Evolutionary conservation across 768 basidiomycete species (phyloP), one percentile per base, ranked within the genome.

Genomic region (Mycena rebaudengoi): DNA sequence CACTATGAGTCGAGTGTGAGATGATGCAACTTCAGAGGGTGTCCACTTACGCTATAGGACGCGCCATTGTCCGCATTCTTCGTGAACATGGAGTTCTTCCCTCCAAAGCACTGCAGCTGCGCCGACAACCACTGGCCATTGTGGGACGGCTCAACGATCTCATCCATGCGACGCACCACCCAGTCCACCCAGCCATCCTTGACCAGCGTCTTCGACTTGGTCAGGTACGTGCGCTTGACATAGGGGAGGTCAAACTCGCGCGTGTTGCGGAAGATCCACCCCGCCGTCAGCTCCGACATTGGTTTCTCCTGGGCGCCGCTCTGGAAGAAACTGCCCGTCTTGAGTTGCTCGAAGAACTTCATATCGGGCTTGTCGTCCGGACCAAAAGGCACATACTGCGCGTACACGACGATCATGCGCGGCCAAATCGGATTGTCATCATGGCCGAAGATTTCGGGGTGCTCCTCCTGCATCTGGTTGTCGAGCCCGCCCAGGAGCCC

Each of bases 251-350:
- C 53, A 21, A 63, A 63, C 46, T 63, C 61, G 33, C 61, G 52
- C 53, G 44, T 46, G 61, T 63, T 63, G 61, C 61, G 61, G 61
- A 63, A 63, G 43, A 63, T 63, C 61, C 61, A 63, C 61, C 43
- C 35, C 35, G 61, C 41, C 11, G 54, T 63, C 35, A 63, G 61
- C 44, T 56, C 45, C 44, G 53, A 55, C 61, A 63, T 63, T 12
- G 61, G 61, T 29, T 63, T 63, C 28, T 55, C 30, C 61, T 63
- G 45, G 26, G 50, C 45, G 16, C 21, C 33, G 53, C 61, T 56
- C 37, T 56, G 52, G 53, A 56, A 56, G 33, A 33, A 63, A 29
- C 28, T 23, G n/a, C 49, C 61, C 53, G 61, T 63, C 20, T 39
- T 44, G 35, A 63, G 61, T 37, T 49, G 21, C 46, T 55, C 44